Conservation (phyloP, 2,329 filamentous ascomycete species). For the Bretziella fagacearum region DNA sequence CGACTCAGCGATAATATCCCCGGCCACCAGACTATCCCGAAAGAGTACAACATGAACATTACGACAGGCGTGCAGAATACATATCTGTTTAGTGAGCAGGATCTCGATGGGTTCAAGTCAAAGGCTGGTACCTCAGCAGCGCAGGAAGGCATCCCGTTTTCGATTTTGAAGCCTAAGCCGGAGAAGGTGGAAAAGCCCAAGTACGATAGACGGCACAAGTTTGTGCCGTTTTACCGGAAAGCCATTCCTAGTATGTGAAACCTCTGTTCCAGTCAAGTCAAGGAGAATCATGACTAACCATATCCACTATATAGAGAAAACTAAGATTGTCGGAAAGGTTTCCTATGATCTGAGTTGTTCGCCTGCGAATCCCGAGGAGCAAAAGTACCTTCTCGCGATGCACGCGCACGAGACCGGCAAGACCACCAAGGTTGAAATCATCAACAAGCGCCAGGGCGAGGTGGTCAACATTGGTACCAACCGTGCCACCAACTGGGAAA, state of each 20-base stretch:
- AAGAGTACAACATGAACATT: slow-evolving; percentile 70
- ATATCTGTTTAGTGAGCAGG: slow-evolving; percentile 72
- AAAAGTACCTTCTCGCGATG: slow-evolving; percentile 44
- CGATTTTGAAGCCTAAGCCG: slow-evolving; percentile 31
- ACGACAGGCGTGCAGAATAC: slow-evolving; percentile 56
- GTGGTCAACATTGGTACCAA: slow-evolving; percentile 13
- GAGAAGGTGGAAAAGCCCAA: slow-evolving; percentile 30
- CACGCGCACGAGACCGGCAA: slow-evolving; percentile 35
- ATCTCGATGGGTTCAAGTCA: slow-evolving; percentile 40
- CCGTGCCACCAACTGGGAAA: slow-evolving; percentile 24
- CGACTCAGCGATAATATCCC: slow-evolving; percentile 47
- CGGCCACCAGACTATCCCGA: slow-evolving; percentile 60
- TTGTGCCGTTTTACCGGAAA: slow-evolving; percentile 47
- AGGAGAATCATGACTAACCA: background rate
- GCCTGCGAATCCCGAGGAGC: slow-evolving; percentile 54
- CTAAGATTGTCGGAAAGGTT: slow-evolving; percentile 54
- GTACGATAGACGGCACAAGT: slow-evolving; percentile 24
- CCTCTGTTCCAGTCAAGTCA: background rate
- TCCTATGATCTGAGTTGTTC: slow-evolving; percentile 61
- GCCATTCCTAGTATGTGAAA: slow-evolving; percentile 39
- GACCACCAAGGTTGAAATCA: slow-evolving; percentile 26
- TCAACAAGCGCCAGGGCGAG: slow-evolving; percentile 25
- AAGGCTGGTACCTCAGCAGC: slow-evolving; percentile 41
- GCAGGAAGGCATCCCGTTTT: slow-evolving; percentile 40
- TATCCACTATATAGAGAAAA: slow-evolving; percentile 54